Evolutionary conservation across 306 rosid species (phyloP).

Genomic region (Glycyrrhiza uralensis): DNA sequence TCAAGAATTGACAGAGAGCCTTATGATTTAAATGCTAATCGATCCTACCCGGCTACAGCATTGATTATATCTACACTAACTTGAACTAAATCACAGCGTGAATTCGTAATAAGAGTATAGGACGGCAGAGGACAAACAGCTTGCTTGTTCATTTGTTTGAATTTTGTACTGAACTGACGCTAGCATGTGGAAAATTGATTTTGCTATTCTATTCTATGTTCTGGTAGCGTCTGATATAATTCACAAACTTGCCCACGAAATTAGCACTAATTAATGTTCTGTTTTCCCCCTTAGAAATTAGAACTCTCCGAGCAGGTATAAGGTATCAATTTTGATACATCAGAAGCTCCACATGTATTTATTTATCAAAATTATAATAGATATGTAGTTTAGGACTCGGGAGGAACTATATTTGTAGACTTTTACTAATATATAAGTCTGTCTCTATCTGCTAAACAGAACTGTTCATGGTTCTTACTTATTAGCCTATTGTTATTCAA

Average conservation of each 20-base stretch:
- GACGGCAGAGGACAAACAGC: background rate
- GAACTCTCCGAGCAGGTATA: no score
- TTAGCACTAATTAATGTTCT: no score
- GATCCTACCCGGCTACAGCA: background rate
- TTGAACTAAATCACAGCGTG: background rate
- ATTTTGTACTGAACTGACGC: background rate
- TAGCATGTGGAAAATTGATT: background rate
- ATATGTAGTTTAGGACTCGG: no score
- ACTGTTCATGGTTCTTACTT: no score
- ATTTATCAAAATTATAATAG: no score
- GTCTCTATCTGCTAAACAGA: no score
- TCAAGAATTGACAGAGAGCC: background rate
- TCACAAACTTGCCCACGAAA: background rate
- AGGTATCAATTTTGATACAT: no score
- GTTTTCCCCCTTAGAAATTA: no score
- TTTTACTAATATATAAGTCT: no score
- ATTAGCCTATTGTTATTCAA: no score
- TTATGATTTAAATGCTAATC: slow-evolving; percentile 14
- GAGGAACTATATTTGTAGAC: no score
- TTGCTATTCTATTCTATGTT: background rate
- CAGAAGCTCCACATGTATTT: no score
- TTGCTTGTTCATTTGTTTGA: background rate
- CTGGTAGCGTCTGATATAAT: background rate
- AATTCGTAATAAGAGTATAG: background rate
- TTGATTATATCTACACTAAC: background rate